Percentiles rank a stretch among this genome's conserved stretches.
These are phyloP conservation scores for Babesia ovata DNA, from an alignment of 169 alveolate genomes.

Conservation along the genomic window DNA sequence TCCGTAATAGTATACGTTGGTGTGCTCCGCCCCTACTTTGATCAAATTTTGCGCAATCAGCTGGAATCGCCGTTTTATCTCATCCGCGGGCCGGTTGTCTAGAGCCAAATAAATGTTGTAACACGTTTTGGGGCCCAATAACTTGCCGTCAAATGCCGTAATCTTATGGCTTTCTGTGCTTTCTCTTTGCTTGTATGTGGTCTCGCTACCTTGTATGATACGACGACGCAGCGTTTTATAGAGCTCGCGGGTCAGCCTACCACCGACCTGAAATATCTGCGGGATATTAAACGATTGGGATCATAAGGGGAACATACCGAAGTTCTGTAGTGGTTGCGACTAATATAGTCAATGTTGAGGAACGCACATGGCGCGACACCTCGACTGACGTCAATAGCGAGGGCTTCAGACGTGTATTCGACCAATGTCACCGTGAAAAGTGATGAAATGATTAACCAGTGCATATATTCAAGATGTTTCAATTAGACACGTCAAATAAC, in stretches of 20 bases:
- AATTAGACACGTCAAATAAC: neutral
- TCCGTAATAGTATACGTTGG: constrained; percentile 49
- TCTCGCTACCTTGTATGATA: constrained; percentile 26
- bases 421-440: neutral
- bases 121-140: constrained; percentile 52
- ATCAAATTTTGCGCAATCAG: constrained; percentile 37
- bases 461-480: constrained; percentile 1
- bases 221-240: constrained; percentile 49
- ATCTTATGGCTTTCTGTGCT: neutral
- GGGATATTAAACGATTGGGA: neutral
- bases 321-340: neutral
- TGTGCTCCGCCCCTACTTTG: constrained; percentile 57
- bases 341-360: neutral
- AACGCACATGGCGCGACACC: neutral
- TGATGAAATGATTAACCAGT: neutral
- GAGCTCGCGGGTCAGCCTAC: constrained; percentile 34
- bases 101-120: constrained; percentile 42
- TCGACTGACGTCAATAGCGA: neutral
- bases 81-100: constrained; percentile 44
- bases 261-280: constrained; percentile 14
- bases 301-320: constrained; percentile 2
- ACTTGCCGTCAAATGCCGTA: constrained; percentile 49
- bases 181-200: neutral
- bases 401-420: neutral
- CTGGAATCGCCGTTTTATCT: constrained; percentile 35